Evolutionary conservation across 805 yeast species (phyloP), one percentile per base, ranked within the genome.

Genomic region (Torulaspora quercuum): DNA sequence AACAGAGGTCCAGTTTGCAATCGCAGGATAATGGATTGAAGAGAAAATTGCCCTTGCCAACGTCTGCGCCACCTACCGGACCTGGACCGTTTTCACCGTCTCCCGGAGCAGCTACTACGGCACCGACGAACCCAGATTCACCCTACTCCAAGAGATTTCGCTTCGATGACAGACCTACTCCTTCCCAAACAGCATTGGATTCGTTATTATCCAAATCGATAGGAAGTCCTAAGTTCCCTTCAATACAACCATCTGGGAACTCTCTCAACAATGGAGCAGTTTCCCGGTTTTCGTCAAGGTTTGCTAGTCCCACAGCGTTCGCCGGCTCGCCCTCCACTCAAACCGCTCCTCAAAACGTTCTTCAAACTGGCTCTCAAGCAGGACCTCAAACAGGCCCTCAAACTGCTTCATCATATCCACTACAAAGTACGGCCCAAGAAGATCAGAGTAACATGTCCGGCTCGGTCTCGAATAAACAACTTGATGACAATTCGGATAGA

Each of bases 111-210:
- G 37, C 33, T 6, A 22, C 37, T 5, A 24, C 22, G 3, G 19
- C 21, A 5, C 31, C 35, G 5, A 25, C 37, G 6, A 36, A 31
- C 10, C 33, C 44, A 0, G 55, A 49, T 11, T 42, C 55, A 6
- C 51, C 51, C 1, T 42, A 43, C 18, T 29, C 33, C n/a, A 55
- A 54, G 37, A 37, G 59, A 7, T 23, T 42, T 9, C 48, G 52
- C 14, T 25, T 44, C 7, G 55, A 53, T 8, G 59, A 54, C 9
- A 54, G 44, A 27, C 56, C 52, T 5, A 54, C 61, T 1, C 56
- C 58, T 1, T 55, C 61, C 6, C 54, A 53, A 23, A 49, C 62
- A 7, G 61, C 63, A 1, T 35, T 59, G 13, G 61, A 59, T 34
- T 49, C 61, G 1, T 39, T 59, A n/a, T 39, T 59, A 22, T 45